A percentile compares a stretch with the other conserved stretches of the same genome.
phyloP scores from a whole-genome alignment of 2,329 filamentous ascomycete genomes.

The Aspergillus pseudoterreus region DNA sequence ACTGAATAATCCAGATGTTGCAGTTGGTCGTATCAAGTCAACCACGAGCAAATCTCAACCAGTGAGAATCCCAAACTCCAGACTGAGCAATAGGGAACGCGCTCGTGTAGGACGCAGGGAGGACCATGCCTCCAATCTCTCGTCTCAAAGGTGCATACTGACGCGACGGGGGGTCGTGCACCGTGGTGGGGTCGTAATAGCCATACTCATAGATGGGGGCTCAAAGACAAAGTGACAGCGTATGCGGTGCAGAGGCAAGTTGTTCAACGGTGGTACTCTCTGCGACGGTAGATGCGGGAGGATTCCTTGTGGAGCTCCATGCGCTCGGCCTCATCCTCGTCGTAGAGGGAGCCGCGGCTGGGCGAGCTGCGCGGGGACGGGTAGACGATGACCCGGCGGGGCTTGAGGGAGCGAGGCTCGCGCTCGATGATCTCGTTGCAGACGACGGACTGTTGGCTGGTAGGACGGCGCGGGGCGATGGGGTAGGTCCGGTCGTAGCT shows the following conservation, averaged over 20 bases:
- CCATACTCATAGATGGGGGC: background rate
- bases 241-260: background rate
- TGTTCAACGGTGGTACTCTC: constrained; percentile 29
- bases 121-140: background rate
- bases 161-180: background rate
- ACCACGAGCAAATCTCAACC: background rate
- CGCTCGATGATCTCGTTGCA: constrained; percentile 28
- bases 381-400: constrained; percentile 33
- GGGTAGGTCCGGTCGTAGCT: constrained; percentile 34
- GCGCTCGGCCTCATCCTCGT: constrained; percentile 31
- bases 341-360: constrained; percentile 35
- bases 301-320: constrained; percentile 30
- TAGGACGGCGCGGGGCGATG: constrained; percentile 23
- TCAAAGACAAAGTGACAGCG: background rate
- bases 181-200: background rate
- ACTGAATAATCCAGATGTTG: no score
- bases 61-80: background rate
- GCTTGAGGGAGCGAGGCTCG: constrained; percentile 20
- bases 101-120: background rate
- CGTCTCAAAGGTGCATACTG: background rate
- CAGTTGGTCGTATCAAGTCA: background rate
- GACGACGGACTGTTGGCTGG: constrained; percentile 12
- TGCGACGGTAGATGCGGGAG: constrained; percentile 25
- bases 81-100: background rate
- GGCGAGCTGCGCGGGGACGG: constrained; percentile 30